Evolutionary conservation across 1,284 basidiomycete genomes (phyloP).

Genomic region (Gomphus bonarii): DNA sequence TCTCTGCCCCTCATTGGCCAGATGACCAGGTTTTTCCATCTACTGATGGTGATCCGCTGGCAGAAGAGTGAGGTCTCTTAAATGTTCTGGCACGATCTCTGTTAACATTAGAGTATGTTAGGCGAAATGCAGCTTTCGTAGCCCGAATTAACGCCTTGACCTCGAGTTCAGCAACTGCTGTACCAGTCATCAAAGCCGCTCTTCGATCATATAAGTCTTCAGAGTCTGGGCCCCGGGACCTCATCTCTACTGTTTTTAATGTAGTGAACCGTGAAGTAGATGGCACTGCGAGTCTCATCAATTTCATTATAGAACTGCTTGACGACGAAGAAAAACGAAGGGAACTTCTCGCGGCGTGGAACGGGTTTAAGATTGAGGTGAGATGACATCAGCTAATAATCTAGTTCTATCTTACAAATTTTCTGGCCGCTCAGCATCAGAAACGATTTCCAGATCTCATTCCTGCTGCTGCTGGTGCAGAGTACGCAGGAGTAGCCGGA

Average conservation of each 20-base stretch:
- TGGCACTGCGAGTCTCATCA: constrained; percentile 67
- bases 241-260: constrained; percentile 82
- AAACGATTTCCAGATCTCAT: constrained; percentile 75
- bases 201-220: constrained; percentile 71
- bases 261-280: constrained; percentile 75
- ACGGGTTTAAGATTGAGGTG: constrained; percentile 77
- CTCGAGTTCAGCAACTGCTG: constrained; percentile 59
- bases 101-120: constrained; percentile 19
- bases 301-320: constrained; percentile 71
- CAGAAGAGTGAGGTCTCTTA: constrained; percentile 37
- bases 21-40: constrained; percentile 14
- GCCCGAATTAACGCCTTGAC: constrained; percentile 59
- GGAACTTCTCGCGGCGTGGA: constrained; percentile 70
- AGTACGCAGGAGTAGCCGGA: constrained; percentile 70
- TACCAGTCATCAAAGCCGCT: constrained; percentile 71
- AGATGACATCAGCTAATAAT: constrained; percentile 13
- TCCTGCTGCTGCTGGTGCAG: constrained; percentile 43
- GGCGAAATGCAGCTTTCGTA: constrained; percentile 64
- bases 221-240: constrained; percentile 75
- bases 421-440: constrained; percentile 45
- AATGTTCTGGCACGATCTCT: constrained; percentile 1
- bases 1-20: constrained; percentile 6
- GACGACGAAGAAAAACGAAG: constrained; percentile 80
- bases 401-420: neutral
- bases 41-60: constrained; percentile 40